phyloP scores from a whole-genome alignment of 2,329 filamentous ascomycete genomes.

The Aureobasidium uvarum region DNA sequence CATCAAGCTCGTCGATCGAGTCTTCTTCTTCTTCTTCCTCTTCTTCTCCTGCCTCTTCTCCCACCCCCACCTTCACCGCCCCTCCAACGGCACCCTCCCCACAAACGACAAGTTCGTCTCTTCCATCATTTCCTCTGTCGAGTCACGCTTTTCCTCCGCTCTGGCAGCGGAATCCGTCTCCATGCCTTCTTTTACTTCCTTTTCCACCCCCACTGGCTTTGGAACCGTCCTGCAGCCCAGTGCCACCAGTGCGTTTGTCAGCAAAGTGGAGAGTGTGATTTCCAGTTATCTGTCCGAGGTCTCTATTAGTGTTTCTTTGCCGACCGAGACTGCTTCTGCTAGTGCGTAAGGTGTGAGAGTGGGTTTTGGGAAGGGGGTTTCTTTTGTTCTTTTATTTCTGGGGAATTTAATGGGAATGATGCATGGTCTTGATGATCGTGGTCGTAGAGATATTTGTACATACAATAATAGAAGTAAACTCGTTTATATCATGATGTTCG shows the following conservation, averaged over 20 bases:
- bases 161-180: constrained; percentile 10
- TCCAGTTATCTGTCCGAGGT: neutral
- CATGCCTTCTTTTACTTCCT: constrained; percentile 4
- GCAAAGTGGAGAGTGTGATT: constrained; percentile 4
- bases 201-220: neutral
- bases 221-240: neutral
- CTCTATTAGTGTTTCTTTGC: neutral
- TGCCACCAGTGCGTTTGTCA: neutral
- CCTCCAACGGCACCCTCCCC: neutral
- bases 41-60: neutral
- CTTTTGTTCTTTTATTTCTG: neutral
- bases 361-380: neutral
- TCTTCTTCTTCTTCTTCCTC: neutral
- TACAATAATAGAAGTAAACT: neutral
- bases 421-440: neutral
- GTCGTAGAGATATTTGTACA: neutral
- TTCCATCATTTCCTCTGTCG: neutral
- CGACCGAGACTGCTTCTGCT: neutral
- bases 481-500: neutral
- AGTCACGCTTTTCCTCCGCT: neutral
- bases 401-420: neutral
- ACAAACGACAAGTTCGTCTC: constrained; percentile 1
- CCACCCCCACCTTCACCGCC: constrained; percentile 1
- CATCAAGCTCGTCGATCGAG: neutral
- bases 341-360: neutral